Evolutionary conservation across 257 asterid species (phyloP).

Genomic region (Datura wrightii): DNA sequence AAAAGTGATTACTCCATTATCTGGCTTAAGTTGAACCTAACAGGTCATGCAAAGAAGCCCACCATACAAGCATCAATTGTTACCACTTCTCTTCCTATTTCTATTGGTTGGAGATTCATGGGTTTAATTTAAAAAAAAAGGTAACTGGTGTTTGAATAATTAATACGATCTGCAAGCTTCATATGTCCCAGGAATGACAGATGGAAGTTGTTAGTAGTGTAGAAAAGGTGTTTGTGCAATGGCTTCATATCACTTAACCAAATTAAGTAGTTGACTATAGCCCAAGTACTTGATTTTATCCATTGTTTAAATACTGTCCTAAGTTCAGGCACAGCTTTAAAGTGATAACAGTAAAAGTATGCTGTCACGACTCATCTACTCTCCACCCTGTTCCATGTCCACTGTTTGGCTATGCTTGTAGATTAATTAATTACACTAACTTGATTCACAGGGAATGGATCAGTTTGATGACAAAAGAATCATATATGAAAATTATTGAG

Average conservation of each 20-base stretch:
- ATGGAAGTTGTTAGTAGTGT: neutral
- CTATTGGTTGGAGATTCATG: neutral
- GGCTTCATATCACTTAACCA: neutral
- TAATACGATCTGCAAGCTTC: neutral
- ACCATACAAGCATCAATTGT: neutral
- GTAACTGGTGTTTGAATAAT: neutral
- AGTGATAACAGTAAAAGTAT: neutral
- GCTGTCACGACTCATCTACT: neutral
- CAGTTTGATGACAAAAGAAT: neutral
- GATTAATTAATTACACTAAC: neutral
- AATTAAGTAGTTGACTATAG: neutral
- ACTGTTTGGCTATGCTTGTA: neutral
- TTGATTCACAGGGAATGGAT: neutral
- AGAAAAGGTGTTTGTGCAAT: neutral
- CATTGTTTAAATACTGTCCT: neutral
- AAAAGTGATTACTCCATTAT: slow-evolving; percentile 10
- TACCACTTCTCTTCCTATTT: neutral
- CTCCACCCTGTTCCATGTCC: neutral
- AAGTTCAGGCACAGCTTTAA: neutral
- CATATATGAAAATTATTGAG: neutral
- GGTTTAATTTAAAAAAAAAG: neutral
- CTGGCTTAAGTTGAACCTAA: slow-evolving; percentile 19
- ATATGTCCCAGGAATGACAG: slow-evolving; percentile 10
- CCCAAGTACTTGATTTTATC: neutral
- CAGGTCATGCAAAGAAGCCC: neutral